Conservation (phyloP, 176 grass and related monocot species). For the Lolium rigidum region DNA sequence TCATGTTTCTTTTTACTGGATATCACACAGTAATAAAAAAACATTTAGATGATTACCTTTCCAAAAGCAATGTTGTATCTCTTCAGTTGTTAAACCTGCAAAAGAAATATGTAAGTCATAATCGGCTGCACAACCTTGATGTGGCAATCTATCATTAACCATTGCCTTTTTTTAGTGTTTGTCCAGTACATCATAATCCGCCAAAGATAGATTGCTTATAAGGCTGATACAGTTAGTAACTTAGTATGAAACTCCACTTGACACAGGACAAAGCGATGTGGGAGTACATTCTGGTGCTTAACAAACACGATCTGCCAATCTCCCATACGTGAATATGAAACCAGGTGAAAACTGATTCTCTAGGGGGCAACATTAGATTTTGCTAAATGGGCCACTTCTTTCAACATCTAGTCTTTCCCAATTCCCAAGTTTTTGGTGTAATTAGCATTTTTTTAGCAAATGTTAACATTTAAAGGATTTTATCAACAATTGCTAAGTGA, state of each 20-base stretch:
- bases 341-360: not conserved
- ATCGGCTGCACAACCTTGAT: not conserved
- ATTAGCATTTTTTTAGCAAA: not conserved
- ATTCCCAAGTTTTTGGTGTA: not conserved
- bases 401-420: not conserved
- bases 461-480: not conserved
- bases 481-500: not conserved
- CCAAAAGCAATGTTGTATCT: slow-evolving; percentile 72
- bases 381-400: not conserved
- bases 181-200: not conserved
- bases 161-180: not conserved
- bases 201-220: not conserved
- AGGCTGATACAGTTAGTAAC: not conserved
- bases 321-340: not conserved
- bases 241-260: slow-evolving; percentile 17
- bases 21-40: slow-evolving; percentile 3
- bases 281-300: not conserved
- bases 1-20: slow-evolving; percentile 6
- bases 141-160: slow-evolving; percentile 8
- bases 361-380: not conserved
- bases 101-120: slow-evolving; percentile 27
- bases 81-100: slow-evolving; percentile 64
- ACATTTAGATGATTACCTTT: slow-evolving; percentile 54
- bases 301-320: slow-evolving; percentile 9
- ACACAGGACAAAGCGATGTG: not conserved